phyloP scores from a whole-genome alignment of 768 basidiomycete genomes.

The Mycena latifolia region DNA sequence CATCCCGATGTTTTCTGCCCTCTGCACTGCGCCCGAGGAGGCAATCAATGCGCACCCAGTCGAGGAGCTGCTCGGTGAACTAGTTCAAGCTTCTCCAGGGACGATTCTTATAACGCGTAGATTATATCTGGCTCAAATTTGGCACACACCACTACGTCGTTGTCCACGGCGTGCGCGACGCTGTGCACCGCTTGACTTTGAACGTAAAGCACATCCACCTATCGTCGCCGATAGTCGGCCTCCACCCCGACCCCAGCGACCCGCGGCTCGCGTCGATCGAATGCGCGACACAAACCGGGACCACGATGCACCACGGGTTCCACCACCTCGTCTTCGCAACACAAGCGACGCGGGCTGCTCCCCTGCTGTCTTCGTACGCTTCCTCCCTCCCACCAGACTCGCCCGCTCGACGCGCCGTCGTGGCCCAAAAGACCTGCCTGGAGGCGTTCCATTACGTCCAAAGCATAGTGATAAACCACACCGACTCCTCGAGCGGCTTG shows the following conservation, averaged over 20 bases:
- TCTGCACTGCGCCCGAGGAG: constrained; percentile 73
- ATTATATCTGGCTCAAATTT: constrained; percentile 79
- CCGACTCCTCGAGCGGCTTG: constrained; percentile 60
- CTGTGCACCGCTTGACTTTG: constrained; percentile 62
- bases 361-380: constrained; percentile 63
- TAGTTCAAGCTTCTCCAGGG: constrained; percentile 13
- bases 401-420: constrained; percentile 44
- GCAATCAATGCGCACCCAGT: constrained; percentile 71
- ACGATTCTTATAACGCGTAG: constrained; percentile 45
- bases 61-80: constrained; percentile 73
- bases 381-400: constrained; percentile 49
- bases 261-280: constrained; percentile 52
- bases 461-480: constrained; percentile 79
- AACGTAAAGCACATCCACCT: constrained; percentile 66
- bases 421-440: constrained; percentile 61
- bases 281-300: constrained; percentile 46
- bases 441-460: constrained; percentile 64
- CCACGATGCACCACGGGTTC: constrained; percentile 60
- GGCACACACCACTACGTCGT: constrained; percentile 79
- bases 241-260: constrained; percentile 54
- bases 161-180: constrained; percentile 67
- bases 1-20: constrained; percentile 77
- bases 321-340: constrained; percentile 80
- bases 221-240: constrained; percentile 60
- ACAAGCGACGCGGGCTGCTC: constrained; percentile 74